phyloP scores from a whole-genome alignment of 352 stramenopile species.

The Globisporangium canariense region DNA sequence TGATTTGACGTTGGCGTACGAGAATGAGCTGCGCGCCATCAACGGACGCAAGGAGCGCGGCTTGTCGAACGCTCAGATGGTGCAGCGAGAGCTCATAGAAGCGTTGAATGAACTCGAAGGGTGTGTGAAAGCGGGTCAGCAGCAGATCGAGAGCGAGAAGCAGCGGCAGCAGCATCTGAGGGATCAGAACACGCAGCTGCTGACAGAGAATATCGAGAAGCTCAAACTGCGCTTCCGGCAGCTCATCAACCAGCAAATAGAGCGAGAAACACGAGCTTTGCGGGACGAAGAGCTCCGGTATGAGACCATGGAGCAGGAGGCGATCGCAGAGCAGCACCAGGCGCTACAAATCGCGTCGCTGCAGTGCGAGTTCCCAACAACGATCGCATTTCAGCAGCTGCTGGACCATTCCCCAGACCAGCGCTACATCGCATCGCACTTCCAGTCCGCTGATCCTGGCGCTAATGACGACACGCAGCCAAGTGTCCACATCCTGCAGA shows the following conservation, averaged over 20 bases:
- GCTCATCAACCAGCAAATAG: slow-evolving; percentile 21
- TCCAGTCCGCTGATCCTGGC: slow-evolving; percentile 17
- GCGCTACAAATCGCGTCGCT: slow-evolving; percentile 32
- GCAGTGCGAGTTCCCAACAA: slow-evolving; percentile 27
- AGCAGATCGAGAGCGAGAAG: slow-evolving; percentile 45
- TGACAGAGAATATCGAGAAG: slow-evolving; percentile 33
- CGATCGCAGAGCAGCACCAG: slow-evolving; percentile 37
- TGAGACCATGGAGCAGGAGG: slow-evolving; percentile 48
- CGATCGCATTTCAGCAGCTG: slow-evolving; percentile 49
- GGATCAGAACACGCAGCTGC: slow-evolving; percentile 33
- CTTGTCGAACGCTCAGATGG: slow-evolving; percentile 47
- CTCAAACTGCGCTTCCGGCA: slow-evolving; percentile 27
- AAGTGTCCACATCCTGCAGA: slow-evolving; percentile 33
- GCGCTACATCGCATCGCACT: slow-evolving; percentile 40
- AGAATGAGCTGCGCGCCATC: slow-evolving; percentile 53
- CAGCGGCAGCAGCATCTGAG: slow-evolving; percentile 36
- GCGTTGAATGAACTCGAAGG: slow-evolving; percentile 57
- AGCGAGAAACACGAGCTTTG: slow-evolving; percentile 21
- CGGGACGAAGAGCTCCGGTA: slow-evolving; percentile 31
- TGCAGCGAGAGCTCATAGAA: slow-evolving; percentile 61
- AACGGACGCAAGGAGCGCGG: slow-evolving; percentile 34
- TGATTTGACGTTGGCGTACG: slow-evolving; percentile 45
- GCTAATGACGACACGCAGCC: background rate
- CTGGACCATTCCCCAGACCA: slow-evolving; percentile 39
- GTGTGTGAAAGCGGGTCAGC: slow-evolving; percentile 35